phyloP scores from a whole-genome alignment of 2,329 filamentous ascomycete genomes.

The Tolypocladium pustulatum region DNA sequence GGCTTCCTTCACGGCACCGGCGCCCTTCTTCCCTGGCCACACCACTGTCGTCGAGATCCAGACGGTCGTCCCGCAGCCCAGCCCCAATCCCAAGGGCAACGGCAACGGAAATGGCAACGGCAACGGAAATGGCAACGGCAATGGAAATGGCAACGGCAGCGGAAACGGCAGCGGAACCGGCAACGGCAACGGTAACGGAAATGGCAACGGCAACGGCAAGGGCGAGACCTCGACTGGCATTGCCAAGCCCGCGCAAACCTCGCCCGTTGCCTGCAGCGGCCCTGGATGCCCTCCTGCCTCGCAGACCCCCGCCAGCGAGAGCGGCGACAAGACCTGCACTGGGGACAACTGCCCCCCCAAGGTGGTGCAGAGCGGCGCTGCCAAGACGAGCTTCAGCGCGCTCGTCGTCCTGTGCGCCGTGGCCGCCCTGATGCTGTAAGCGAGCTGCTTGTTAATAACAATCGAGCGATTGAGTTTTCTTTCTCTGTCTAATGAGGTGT shows the following conservation, averaged over 20 bases:
- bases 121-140: neutral
- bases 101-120: neutral
- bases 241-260: neutral
- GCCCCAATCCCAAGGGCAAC: neutral
- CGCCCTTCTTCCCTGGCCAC: neutral
- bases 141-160: neutral
- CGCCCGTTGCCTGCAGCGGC: neutral
- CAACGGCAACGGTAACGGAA: neutral
- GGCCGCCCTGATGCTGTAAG: constrained; percentile 11
- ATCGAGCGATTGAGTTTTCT: neutral
- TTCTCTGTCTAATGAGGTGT: neutral
- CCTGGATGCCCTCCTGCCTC: neutral
- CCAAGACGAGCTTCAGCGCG: constrained; percentile 9
- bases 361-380: constrained; percentile 6
- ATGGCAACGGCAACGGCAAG: neutral
- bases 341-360: constrained; percentile 4
- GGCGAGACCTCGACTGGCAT: constrained; percentile 1
- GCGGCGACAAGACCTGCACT: constrained; percentile 2
- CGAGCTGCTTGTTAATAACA: neutral
- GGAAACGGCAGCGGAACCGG: neutral
- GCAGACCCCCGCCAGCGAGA: neutral
- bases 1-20: neutral
- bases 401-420: constrained; percentile 9
- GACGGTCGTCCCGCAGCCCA: neutral
- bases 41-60: neutral